Base-by-base conservation (phyloP, 345 rosid species). In the Eucalyptus decipiens region DNA sequence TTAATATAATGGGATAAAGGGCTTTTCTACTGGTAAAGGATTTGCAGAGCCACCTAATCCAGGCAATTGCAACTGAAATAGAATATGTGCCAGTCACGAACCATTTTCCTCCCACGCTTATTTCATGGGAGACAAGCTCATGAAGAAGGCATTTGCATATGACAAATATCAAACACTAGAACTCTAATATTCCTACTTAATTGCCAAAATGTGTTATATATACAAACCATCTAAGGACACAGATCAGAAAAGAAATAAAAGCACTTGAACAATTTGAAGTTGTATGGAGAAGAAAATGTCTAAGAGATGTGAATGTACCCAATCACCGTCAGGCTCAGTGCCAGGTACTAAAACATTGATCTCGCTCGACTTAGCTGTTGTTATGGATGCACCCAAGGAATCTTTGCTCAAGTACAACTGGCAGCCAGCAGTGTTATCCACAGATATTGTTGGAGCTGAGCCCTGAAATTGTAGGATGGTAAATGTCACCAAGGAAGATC, bases 311-410 rank as follows among this genome's bases (percentile, higher is more conserved):
- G 86, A 62, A 87, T 94, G 87, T 95, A 97, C 99, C 99, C 97
- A 94, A 60, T 98, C 99, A 85, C 93, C 93, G 89, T 93, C 93
- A 91, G 96, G 92, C 83, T 92, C 90, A 12, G 94, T 89, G 91
- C 95, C 96, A 32, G 99, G 99, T 52, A 98, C 96, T 95, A 98
- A 89, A 42, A 97, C 94, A 91, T 98, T 98, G 92, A 97, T 94
- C 93, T 97, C 99, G 87, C 98, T 97, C 18, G 99, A 95, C 92
- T 98, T 98, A 87, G 99, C 99, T 65, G 99, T 98, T 65, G 98
- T 96, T 92, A 98, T 93, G 86, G 98, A 95, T 85, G 98, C 88
- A 90, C 90, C 94, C 89, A 97, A 86, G 32, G 98, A 94, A 88
- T 95, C 97, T 90, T 95, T 95, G 95, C 96, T 94, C 87, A 97